A percentile compares a stretch with the other conserved stretches of the same genome.
phyloP scores from a whole-genome alignment of 169 alveolate genomes.

The Eimeria sp. region DNA sequence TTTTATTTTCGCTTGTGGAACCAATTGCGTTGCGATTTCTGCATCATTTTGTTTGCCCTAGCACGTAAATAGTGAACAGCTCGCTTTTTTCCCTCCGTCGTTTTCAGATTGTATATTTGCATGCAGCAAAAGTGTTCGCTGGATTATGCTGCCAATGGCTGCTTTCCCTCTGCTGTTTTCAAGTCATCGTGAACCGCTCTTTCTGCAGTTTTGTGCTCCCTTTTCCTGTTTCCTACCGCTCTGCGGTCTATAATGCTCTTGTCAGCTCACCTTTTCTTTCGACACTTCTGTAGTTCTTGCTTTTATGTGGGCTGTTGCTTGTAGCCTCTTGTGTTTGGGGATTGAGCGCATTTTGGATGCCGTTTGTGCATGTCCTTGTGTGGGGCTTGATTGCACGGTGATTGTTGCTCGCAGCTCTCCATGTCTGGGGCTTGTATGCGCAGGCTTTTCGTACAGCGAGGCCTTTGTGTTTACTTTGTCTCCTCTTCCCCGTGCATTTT shows the following conservation, averaged over 20 bases:
- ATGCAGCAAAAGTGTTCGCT: neutral
- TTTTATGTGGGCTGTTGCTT: neutral
- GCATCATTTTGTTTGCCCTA: neutral
- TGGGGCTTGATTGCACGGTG: neutral
- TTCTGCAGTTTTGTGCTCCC: neutral
- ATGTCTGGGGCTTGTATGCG: neutral
- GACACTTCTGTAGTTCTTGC: neutral
- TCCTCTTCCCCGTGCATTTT: conserved; percentile 58
- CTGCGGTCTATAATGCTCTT: neutral
- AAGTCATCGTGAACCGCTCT: neutral
- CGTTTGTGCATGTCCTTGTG: neutral
- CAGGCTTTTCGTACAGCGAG: conserved; percentile 47
- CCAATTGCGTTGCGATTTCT: neutral
- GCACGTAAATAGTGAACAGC: neutral
- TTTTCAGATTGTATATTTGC: neutral
- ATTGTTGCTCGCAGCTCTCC: neutral
- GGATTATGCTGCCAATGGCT: neutral
- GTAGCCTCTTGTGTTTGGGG: neutral
- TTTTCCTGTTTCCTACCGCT: neutral
- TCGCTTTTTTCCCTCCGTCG: neutral
- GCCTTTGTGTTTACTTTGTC: conserved; percentile 59
- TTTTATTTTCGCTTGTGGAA: neutral
- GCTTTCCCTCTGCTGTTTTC: neutral
- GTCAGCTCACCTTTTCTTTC: neutral
- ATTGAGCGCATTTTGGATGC: neutral